A percentile compares a stretch with the other conserved stretches of the same genome.
phyloP scores from a whole-genome alignment of 345 rosid genomes.

The Eucalyptus marginata region DNA sequence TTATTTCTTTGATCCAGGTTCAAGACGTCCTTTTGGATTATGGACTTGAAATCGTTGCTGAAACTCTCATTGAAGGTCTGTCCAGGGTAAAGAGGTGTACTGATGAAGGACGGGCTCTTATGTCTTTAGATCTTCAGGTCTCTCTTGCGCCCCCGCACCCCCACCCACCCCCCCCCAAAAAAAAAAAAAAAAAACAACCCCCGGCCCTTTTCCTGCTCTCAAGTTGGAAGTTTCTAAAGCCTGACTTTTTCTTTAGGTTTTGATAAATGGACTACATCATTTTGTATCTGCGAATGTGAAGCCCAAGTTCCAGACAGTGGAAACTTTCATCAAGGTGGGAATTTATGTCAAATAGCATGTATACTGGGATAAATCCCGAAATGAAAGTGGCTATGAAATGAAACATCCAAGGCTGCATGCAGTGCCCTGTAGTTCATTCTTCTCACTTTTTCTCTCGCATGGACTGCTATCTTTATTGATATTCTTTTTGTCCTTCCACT shows the following conservation, averaged over 20 bases:
- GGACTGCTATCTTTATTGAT: not conserved
- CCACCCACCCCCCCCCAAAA: too few relatives aligned
- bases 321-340: slow-evolving; percentile 75
- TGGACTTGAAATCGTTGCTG: slow-evolving; percentile 87
- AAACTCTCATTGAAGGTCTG: slow-evolving; percentile 85
- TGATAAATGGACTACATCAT: slow-evolving; percentile 81
- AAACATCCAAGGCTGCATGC: not conserved
- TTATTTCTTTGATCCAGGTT: slow-evolving; percentile 23
- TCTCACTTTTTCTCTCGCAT: not conserved
- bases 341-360: not conserved
- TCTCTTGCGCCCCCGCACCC: not conserved
- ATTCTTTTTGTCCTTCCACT: not conserved
- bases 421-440: not conserved
- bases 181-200: not conserved
- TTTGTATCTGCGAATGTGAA: slow-evolving; percentile 64
- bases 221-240: not conserved
- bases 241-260: slow-evolving; percentile 37
- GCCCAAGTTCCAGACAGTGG: slow-evolving; percentile 73
- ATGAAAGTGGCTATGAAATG: not conserved
- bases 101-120: slow-evolving; percentile 93
- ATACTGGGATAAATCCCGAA: not conserved
- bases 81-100: slow-evolving; percentile 88
- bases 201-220: not conserved
- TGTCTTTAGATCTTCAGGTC: slow-evolving; percentile 97
- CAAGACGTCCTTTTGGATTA: slow-evolving; percentile 66